Percentiles rank a stretch among this genome's conserved stretches.
These are phyloP conservation scores for Cercophora samala DNA, from an alignment of 495 filamentous ascomycete species.

Conservation along the genomic window DNA sequence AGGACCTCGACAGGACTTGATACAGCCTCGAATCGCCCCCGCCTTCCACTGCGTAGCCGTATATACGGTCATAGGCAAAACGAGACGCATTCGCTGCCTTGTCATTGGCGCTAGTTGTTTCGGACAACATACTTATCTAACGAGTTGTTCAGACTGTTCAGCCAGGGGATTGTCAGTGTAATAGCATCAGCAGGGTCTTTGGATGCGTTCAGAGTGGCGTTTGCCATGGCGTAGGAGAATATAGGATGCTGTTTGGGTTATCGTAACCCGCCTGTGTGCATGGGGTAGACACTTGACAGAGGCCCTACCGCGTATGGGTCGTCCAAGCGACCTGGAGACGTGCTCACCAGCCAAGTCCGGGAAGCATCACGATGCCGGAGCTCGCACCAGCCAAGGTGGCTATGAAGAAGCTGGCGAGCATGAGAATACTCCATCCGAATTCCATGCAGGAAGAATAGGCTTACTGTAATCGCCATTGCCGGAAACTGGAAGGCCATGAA, in stretches of 20 bases:
- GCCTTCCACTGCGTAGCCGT: neutral
- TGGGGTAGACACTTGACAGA: neutral
- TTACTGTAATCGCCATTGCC: neutral
- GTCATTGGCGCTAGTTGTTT: neutral
- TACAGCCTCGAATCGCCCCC: neutral
- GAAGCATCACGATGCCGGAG: slow-evolving; percentile 8
- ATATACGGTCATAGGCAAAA: neutral
- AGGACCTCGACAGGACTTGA: neutral
- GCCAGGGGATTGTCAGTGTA: neutral
- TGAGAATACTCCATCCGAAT: neutral
- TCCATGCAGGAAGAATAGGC: neutral
- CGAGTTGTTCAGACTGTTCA: neutral
- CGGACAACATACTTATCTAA: neutral
- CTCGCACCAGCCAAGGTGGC: slow-evolving; percentile 1
- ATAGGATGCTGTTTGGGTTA: neutral
- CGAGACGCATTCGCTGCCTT: neutral
- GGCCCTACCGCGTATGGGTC: neutral
- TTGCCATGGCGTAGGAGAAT: slow-evolving; percentile 3
- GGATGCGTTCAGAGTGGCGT: neutral
- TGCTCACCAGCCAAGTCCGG: neutral
- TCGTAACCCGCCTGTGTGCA: neutral
- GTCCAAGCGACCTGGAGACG: too few relatives aligned
- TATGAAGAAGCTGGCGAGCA: neutral
- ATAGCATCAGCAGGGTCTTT: neutral
- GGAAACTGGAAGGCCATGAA: neutral